Percentiles rank a stretch among this genome's conserved stretches.
Conservation (phyloP, 192 early-diverging fungal species). For the Coemansia reversa region DNA sequence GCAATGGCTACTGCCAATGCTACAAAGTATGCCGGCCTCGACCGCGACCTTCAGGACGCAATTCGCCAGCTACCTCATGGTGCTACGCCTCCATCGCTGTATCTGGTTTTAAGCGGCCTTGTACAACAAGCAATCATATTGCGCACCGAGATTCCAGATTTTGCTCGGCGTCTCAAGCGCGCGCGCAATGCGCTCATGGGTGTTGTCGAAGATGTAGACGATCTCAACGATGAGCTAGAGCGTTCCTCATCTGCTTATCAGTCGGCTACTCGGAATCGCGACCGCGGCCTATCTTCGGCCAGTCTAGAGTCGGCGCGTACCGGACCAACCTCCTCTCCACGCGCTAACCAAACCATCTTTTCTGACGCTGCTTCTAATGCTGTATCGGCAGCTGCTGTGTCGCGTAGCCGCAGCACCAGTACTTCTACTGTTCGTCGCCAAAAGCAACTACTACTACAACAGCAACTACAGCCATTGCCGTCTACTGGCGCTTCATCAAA, state of each 20-base stretch:
- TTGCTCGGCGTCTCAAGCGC: constrained; percentile 44
- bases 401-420: constrained; percentile 46
- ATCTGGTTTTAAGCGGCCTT: constrained; percentile 44
- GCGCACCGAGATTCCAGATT: constrained; percentile 50
- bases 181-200: constrained; percentile 54
- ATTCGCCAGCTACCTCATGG: constrained; percentile 35
- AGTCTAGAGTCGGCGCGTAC: constrained; percentile 39
- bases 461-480: neutral
- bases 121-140: constrained; percentile 48
- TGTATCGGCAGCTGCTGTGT: neutral
- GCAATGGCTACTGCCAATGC: constrained; percentile 40
- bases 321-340: neutral
- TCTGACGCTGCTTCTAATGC: neutral
- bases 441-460: constrained; percentile 1
- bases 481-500: neutral
- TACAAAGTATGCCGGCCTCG: constrained; percentile 35
- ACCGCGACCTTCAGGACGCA: constrained; percentile 37
- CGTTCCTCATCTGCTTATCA: constrained; percentile 10
- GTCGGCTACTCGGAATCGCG: constrained; percentile 17
- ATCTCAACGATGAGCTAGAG: constrained; percentile 49
- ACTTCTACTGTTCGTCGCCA: constrained; percentile 11
- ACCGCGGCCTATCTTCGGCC: constrained; percentile 54
- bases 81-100: constrained; percentile 46
- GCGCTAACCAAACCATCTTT: constrained; percentile 5
- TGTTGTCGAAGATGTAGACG: constrained; percentile 49